Conservation (phyloP, 257 asterid genomes). For the Scutellaria galericulata region DNA sequence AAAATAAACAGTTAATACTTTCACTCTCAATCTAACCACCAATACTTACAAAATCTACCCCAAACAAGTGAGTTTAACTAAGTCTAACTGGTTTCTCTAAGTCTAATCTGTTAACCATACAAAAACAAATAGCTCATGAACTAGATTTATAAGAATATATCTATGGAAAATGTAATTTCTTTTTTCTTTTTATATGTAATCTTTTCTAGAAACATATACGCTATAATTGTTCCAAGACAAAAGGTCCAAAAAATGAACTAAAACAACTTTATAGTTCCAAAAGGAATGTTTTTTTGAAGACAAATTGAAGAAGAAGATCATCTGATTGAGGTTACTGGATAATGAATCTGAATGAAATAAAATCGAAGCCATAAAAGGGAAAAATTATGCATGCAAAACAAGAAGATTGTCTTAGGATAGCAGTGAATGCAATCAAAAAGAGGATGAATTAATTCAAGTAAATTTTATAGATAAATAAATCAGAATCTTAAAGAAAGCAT, state of each 20-base stretch:
- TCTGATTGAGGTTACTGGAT: too few relatives aligned
- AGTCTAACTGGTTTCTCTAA: background rate
- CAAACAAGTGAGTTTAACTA: too few relatives aligned
- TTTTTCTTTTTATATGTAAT: background rate
- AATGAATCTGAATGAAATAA: too few relatives aligned
- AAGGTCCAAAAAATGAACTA: background rate
- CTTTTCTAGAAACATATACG: background rate
- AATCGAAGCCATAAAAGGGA: background rate
- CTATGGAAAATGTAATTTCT: background rate
- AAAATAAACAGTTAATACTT: too few relatives aligned
- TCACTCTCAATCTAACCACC: too few relatives aligned
- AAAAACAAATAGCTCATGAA: background rate
- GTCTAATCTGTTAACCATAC: background rate
- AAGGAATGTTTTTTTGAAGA: background rate
- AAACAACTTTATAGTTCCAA: background rate
- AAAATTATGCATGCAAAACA: too few relatives aligned
- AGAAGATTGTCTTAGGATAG: too few relatives aligned
- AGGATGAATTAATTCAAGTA: too few relatives aligned
- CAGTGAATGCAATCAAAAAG: too few relatives aligned
- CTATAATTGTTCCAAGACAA: background rate
- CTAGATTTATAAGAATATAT: background rate
- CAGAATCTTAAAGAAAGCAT: background rate
- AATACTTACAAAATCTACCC: too few relatives aligned
- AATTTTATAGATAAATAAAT: background rate
- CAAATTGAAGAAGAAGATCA: constrained; percentile 1